Percentiles rank a stretch among this genome's conserved stretches.
Evolutionary conservation across 495 filamentous ascomycete species (phyloP).

Genomic region (Choiromyces venosus): DNA sequence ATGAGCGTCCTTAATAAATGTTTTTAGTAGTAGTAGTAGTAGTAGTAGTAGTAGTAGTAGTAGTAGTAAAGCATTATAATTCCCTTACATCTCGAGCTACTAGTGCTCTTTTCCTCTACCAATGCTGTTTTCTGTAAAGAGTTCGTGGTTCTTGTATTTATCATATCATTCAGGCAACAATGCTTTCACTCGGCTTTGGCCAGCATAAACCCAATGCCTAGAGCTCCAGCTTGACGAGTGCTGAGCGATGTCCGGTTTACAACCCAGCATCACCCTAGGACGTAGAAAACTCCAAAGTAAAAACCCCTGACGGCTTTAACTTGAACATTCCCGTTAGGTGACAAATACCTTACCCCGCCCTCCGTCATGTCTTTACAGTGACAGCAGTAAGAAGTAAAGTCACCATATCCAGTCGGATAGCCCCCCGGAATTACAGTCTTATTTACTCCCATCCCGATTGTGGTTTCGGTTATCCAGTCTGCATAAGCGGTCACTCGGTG

Average conservation of each 20-base stretch:
- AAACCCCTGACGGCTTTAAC: not conserved
- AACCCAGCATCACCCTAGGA: not conserved
- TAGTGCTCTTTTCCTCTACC: not conserved
- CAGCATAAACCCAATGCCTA: not conserved
- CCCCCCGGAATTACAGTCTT: not conserved
- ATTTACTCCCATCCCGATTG: not conserved
- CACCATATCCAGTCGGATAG: not conserved
- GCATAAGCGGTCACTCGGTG: not conserved
- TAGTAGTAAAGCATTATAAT: not conserved
- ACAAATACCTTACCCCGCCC: not conserved
- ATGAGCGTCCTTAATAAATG: not conserved
- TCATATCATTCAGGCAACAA: not conserved
- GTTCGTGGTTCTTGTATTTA: not conserved
- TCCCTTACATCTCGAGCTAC: not conserved
- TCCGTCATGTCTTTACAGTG: not conserved
- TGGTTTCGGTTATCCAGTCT: not conserved
- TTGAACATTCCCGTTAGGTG: too few species aligned
- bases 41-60: too few species aligned
- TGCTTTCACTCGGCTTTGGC: not conserved
- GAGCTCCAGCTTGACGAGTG: not conserved
- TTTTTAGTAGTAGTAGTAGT: too few species aligned
- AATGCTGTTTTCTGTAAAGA: not conserved
- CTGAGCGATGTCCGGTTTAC: not conserved
- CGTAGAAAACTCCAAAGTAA: not conserved
- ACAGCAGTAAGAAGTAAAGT: not conserved